phyloP scores from a whole-genome alignment of 2,329 filamentous ascomycete genomes.

The Neoscytalidium dimidiatum region DNA sequence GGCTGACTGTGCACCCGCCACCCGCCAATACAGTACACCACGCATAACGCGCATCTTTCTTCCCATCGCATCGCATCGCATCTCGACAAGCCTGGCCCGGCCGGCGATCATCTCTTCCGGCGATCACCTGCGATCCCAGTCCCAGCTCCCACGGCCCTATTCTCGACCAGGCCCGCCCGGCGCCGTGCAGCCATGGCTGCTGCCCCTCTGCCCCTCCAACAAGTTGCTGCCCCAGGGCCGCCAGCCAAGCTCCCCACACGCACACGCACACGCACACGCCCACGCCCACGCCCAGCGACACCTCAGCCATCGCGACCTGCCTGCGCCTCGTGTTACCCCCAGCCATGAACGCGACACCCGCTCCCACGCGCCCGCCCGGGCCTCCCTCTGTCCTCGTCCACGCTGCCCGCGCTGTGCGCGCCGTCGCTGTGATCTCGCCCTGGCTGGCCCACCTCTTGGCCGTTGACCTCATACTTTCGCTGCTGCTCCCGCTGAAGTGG shows the following conservation, averaged over 20 bases:
- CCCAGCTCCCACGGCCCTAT: background rate
- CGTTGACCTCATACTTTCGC: slow-evolving; percentile 50
- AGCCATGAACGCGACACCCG: background rate
- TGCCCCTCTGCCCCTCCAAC: background rate
- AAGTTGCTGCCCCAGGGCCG: background rate
- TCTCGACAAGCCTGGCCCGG: background rate
- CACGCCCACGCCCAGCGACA: too few relatives aligned
- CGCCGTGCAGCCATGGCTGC: background rate
- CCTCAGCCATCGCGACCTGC: background rate
- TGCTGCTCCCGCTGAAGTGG: slow-evolving; percentile 33
- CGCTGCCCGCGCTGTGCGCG: slow-evolving; percentile 42
- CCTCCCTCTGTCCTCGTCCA: background rate
- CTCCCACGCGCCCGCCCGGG: background rate
- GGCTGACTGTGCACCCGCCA: too few relatives aligned
- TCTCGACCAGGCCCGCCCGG: background rate
- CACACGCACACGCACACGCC: too few relatives aligned
- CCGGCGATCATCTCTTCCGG: background rate
- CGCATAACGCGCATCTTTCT: background rate
- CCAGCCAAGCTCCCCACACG: background rate
- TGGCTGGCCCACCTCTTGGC: slow-evolving; percentile 57
- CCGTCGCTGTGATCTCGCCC: slow-evolving; percentile 47
- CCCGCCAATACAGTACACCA: too few relatives aligned
- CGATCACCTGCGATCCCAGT: background rate
- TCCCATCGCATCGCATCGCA: background rate
- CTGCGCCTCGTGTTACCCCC: background rate